phyloP scores from a whole-genome alignment of 768 basidiomycete species.

The Lentinula guzmanii region DNA sequence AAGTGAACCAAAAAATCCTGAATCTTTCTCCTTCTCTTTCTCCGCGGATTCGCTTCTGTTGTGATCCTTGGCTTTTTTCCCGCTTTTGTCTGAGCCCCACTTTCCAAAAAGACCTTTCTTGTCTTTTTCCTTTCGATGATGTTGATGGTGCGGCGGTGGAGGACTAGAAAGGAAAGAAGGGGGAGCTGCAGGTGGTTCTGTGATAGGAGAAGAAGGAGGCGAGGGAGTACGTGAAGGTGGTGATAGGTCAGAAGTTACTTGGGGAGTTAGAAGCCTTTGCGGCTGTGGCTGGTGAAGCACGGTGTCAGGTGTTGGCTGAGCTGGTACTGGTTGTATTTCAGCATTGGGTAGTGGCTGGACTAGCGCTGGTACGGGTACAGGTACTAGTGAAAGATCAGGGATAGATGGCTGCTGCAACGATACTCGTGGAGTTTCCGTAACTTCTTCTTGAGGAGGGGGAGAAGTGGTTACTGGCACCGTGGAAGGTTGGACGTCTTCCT shows the following conservation, averaged over 20 bases:
- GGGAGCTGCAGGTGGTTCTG: conserved; percentile 17
- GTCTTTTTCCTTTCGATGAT: conserved; percentile 61
- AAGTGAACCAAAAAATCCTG: conserved; percentile 86
- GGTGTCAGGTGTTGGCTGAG: conserved; percentile 10
- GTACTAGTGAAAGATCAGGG: conserved; percentile 17
- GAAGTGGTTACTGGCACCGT: conserved; percentile 25
- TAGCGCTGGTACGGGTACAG: neutral
- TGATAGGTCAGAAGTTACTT: conserved; percentile 26
- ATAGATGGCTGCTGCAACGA: conserved; percentile 20
- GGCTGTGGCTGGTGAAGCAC: conserved; percentile 66
- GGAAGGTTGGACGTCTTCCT: conserved; percentile 35
- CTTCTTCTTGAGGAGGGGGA: conserved; percentile 14
- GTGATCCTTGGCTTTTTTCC: conserved; percentile 40
- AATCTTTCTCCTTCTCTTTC: conserved; percentile 55
- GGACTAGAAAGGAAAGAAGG: conserved; percentile 13
- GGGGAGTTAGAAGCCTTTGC: conserved; percentile 42
- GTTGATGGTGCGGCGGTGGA: conserved; percentile 21
- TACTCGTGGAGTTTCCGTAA: conserved; percentile 11
- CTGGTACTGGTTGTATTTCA: neutral
- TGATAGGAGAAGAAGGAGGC: conserved; percentile 29
- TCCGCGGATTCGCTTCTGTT: conserved; percentile 16
- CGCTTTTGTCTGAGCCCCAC: conserved; percentile 61
- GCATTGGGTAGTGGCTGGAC: neutral
- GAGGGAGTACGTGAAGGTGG: conserved; percentile 56
- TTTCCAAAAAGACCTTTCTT: conserved; percentile 64